phyloP scores from a whole-genome alignment of 805 yeast species.

The Candida anglica region DNA sequence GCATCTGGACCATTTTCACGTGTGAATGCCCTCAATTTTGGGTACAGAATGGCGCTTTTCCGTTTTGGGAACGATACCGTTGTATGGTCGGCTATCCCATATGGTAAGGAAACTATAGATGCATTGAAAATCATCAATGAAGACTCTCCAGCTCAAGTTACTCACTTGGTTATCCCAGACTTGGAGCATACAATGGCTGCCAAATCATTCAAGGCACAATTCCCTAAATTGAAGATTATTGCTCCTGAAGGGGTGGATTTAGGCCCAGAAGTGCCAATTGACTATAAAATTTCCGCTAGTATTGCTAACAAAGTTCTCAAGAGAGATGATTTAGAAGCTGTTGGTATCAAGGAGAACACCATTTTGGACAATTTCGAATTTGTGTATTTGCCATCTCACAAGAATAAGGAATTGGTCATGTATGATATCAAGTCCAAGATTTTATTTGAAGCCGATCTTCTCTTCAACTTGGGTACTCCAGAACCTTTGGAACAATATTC shows the following conservation, averaged over 20 bases:
- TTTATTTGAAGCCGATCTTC: constrained; percentile 55
- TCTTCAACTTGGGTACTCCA: constrained; percentile 50
- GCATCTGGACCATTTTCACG: constrained; percentile 32
- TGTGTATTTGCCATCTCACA: constrained; percentile 52
- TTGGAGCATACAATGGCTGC: constrained; percentile 64
- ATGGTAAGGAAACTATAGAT: constrained; percentile 40
- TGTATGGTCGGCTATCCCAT: constrained; percentile 58
- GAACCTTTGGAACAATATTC: constrained; percentile 39
- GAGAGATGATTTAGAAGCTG: constrained; percentile 16
- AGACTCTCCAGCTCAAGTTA: constrained; percentile 33
- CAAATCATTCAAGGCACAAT: constrained; percentile 43
- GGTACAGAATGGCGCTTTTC: constrained; percentile 41
- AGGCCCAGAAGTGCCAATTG: constrained; percentile 33
- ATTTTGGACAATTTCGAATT: constrained; percentile 46
- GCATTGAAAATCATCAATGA: constrained; percentile 15
- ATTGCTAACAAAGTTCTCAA: constrained; percentile 32
- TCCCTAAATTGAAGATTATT: constrained; percentile 50
- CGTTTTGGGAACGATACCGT: constrained; percentile 26
- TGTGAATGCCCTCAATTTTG: constrained; percentile 28
- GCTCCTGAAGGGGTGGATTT: constrained; percentile 44
- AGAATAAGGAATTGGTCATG: constrained; percentile 54
- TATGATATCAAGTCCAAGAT: constrained; percentile 45
- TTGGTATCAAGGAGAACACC: constrained; percentile 34
- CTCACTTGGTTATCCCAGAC: constrained; percentile 59
- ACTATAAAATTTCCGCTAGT: constrained; percentile 31